Percentiles rank a stretch among this genome's conserved stretches.
Evolutionary conservation across 306 rosid species (phyloP).

Genomic region (Corylus americana): DNA sequence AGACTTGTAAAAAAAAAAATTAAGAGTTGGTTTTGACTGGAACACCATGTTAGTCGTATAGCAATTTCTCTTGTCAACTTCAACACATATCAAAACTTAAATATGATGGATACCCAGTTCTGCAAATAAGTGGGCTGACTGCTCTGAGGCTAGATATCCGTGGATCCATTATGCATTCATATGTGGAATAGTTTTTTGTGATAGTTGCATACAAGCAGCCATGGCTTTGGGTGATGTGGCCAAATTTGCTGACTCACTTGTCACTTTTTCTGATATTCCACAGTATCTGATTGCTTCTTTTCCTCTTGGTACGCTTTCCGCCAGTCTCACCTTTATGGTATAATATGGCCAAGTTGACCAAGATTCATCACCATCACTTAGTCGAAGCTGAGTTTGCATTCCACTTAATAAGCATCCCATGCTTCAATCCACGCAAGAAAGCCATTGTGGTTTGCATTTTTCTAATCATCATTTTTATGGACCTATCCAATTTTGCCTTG

Average conservation of each 20-base stretch:
- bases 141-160: not conserved
- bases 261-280: conserved; percentile 44
- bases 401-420: conserved; percentile 67
- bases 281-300: conserved; percentile 31
- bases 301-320: conserved; percentile 24
- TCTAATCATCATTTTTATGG: not conserved
- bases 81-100: not conserved
- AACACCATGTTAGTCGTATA: too few species aligned
- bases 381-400: conserved; percentile 82
- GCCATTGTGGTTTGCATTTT: conserved; percentile 13
- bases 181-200: conserved; percentile 26
- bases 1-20: too few species aligned
- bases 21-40: too few species aligned
- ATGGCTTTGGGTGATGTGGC: conserved; percentile 50
- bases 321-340: conserved; percentile 34
- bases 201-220: conserved; percentile 26
- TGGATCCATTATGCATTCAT: conserved; percentile 14
- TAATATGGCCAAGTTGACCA: conserved; percentile 65
- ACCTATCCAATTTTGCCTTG: conserved; percentile 17
- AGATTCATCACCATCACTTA: conserved; percentile 43
- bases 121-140: not conserved
- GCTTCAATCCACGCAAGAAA: conserved; percentile 38
- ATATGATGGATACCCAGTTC: not conserved
- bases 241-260: conserved; percentile 45
- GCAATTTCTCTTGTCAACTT: not conserved